Evolutionary conservation across 129 eudicot genomes (phyloP), one percentile per base, ranked within the genome.

Genomic region (Escallonia herrerae): DNA sequence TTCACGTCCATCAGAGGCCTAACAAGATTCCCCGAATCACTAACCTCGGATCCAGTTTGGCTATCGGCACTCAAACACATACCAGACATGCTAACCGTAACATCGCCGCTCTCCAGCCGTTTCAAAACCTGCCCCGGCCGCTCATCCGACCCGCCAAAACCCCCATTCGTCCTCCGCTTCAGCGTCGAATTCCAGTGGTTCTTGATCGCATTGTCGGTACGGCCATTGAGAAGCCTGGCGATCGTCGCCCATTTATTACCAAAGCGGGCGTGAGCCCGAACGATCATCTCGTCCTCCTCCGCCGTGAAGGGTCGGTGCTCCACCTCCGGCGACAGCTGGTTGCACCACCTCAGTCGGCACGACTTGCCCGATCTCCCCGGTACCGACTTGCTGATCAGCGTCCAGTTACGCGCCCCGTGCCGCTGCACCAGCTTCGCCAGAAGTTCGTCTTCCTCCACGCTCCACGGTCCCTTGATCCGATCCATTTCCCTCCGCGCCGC

Each of bases 301-400:
- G 53, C 11, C 4, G 74, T 70, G 41, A 70, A 70, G 8, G 61
- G 60, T 0, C 60, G 74, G 61, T 70, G 74, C 59, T 70, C 65
- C 49, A 70, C 74, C 61, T 60, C 60, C 41, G 74, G 74, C 15
- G 67, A 70, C 7, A 70, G 60, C 60, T 70, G 74, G 38, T 70
- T 70, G 13, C 67, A 70, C 74, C 74, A 69, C 15, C 74, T 58
- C 3, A 69, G 14, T 15, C 74, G 55, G 38, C 74, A 69, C 5
- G 74, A 70, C 8, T 70, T 70, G 3, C 74, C 74, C 15, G 74
- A 70, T 50, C 74, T 40, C 52, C 74, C 74, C 2, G 60, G 74
- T 5, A 70, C 43, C 11, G 74, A 49, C 52, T 8, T 70, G n/a
- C 61, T 61, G 6, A 70, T 70, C 52, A 70, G 15, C 42, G 74